A percentile compares a stretch with the other conserved stretches of the same genome.
Evolutionary conservation across 306 rosid genomes (phyloP).

Genomic region (Rosa rugosa): DNA sequence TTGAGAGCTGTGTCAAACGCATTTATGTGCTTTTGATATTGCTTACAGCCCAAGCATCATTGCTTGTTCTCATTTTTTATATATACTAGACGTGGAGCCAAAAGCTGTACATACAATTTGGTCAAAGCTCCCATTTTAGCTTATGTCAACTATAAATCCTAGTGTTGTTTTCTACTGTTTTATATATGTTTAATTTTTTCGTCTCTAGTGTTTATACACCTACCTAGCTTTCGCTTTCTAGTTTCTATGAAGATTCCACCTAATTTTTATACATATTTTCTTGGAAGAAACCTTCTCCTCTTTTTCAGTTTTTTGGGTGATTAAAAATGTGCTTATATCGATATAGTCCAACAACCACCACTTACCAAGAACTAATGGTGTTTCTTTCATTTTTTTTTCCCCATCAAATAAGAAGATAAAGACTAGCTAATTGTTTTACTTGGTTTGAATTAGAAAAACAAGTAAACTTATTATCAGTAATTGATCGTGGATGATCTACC

Average conservation of each 20-base stretch:
- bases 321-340: neutral
- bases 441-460: neutral
- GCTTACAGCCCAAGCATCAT: conserved; percentile 9
- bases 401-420: neutral
- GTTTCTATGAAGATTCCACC: too few species aligned
- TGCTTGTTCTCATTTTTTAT: neutral
- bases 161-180: neutral
- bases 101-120: neutral
- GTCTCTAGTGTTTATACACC: neutral
- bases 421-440: neutral
- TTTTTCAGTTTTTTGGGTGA: neutral
- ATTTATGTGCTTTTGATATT: neutral
- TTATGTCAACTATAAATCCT: neutral
- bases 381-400: neutral
- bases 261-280: neutral
- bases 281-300: neutral
- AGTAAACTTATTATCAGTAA: neutral
- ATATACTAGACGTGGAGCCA: neutral
- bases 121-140: neutral
- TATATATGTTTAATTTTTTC: neutral
- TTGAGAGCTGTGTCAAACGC: neutral
- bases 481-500: neutral
- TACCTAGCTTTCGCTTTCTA: neutral
- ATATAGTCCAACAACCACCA: neutral
- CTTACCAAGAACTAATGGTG: neutral